A percentile compares a stretch with the other conserved stretches of the same genome.
phyloP scores from a whole-genome alignment of 2,329 filamentous ascomycete species.

The Pyrenophora graminea region DNA sequence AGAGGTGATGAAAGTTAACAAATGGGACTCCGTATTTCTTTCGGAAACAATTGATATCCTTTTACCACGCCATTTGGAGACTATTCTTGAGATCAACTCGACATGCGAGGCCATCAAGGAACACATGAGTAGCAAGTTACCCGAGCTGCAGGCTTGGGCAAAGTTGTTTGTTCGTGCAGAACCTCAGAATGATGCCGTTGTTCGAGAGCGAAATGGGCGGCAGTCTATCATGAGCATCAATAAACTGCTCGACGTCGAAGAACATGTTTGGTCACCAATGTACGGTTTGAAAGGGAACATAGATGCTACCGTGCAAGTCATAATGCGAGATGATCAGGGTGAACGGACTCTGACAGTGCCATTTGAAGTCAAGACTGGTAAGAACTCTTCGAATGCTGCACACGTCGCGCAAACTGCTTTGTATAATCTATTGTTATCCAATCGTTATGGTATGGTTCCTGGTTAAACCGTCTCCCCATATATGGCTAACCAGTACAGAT shows the following conservation, averaged over 20 bases:
- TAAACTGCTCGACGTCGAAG: conserved; percentile 94
- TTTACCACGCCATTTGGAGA: conserved; percentile 80
- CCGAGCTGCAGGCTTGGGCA: conserved; percentile 82
- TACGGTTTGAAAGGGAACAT: conserved; percentile 98
- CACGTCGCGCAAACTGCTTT: conserved; percentile 94
- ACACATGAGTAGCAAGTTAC: conserved; percentile 81
- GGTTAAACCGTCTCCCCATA: background rate
- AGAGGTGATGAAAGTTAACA: conserved; percentile 79
- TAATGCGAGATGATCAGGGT: conserved; percentile 71
- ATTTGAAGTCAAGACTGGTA: conserved; percentile 94
- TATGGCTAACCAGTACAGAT: conserved; percentile 56
- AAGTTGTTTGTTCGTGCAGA: conserved; percentile 73
- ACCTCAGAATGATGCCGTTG: conserved; percentile 72
- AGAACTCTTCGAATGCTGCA: conserved; percentile 72
- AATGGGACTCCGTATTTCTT: conserved; percentile 75
- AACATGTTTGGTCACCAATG: conserved; percentile 97
- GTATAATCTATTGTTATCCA: conserved; percentile 89
- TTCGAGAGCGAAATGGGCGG: conserved; percentile 78
- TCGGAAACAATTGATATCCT: conserved; percentile 67
- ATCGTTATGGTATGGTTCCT: conserved; percentile 71
- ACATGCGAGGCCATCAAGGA: conserved; percentile 73
- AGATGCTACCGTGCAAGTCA: conserved; percentile 91
- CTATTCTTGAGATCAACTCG: conserved; percentile 84
- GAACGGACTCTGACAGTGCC: conserved; percentile 78
- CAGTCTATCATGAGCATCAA: conserved; percentile 82